These are phyloP conservation scores for sunflower (Helianthus annuus) DNA, from an alignment of 129 eudicot species.

Conservation along the genomic window DNA sequence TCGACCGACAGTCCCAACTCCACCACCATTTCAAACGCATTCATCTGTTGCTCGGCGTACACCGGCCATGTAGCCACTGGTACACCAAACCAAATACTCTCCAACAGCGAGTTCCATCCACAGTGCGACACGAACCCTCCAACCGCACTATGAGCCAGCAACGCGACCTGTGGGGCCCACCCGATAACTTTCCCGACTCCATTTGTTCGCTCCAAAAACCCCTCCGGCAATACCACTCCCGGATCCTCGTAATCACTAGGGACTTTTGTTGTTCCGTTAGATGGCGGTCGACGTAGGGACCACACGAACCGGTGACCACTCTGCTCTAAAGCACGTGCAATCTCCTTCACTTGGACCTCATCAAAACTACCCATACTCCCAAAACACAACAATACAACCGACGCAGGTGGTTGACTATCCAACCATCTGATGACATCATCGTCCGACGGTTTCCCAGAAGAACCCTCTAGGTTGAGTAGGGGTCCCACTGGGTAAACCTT, in stretches of 20 bases:
- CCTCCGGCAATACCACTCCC: conserved; percentile 41
- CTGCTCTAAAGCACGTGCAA: conserved; percentile 47
- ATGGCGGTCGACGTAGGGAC: conserved; percentile 46
- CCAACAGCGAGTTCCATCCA: conserved; percentile 68
- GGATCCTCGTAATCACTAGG: conserved; percentile 32
- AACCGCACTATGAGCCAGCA: conserved; percentile 45
- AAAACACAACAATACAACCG: conserved; percentile 55
- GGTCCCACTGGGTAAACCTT: conserved; percentile 41
- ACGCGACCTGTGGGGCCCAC: conserved; percentile 62
- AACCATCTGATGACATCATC: conserved; percentile 33
- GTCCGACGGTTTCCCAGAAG: neutral
- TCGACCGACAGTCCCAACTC: conserved; percentile 51
- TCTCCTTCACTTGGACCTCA: conserved; percentile 50
- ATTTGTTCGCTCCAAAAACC: conserved; percentile 48
- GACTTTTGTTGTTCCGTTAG: neutral
- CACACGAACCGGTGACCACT: conserved; percentile 52
- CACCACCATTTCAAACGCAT: conserved; percentile 47
- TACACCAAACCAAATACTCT: conserved; percentile 58
- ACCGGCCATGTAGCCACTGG: conserved; percentile 46
- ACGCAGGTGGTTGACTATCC: conserved; percentile 38
- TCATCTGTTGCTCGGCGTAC: conserved; percentile 49
- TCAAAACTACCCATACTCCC: conserved; percentile 58
- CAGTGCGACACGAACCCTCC: conserved; percentile 64
- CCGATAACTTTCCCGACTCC: conserved; percentile 50
- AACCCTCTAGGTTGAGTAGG: conserved; percentile 23